Conservation (phyloP, 768 basidiomycete species). For the Mycena capillaripes region DNA sequence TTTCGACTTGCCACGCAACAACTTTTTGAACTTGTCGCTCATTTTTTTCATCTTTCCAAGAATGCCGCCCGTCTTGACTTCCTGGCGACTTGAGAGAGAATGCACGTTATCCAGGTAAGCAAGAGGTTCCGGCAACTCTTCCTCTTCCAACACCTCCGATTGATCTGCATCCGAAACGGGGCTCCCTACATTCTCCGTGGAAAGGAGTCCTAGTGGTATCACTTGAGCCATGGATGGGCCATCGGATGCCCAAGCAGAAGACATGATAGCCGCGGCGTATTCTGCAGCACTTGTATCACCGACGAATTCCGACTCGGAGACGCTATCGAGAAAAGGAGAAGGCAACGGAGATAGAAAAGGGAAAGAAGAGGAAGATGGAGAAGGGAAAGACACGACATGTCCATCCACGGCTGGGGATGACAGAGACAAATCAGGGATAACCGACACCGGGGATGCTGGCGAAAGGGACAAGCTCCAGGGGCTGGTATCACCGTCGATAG, state of each 20-base stretch:
- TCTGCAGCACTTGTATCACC: conserved; percentile 45
- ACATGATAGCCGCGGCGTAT: conserved; percentile 51
- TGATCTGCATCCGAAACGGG: conserved; percentile 1
- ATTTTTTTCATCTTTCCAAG: conserved; percentile 44
- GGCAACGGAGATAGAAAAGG: conserved; percentile 37
- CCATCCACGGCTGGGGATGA: conserved; percentile 21
- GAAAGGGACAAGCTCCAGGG: conserved; percentile 34
- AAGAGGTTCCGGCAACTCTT: conserved; percentile 4
- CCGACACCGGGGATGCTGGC: conserved; percentile 29
- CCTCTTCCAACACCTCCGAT: not conserved
- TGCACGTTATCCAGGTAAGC: conserved; percentile 11
- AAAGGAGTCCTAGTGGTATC: conserved; percentile 21
- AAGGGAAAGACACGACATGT: conserved; percentile 36
- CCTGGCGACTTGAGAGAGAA: conserved; percentile 9
- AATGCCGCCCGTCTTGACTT: conserved; percentile 27
- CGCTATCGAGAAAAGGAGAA: conserved; percentile 34
- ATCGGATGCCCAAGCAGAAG: conserved; percentile 49
- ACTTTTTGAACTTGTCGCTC: conserved; percentile 44
- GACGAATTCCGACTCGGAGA: conserved; percentile 19
- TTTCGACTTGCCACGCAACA: conserved; percentile 38
- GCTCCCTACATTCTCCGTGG: not conserved
- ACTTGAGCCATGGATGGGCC: conserved; percentile 28
- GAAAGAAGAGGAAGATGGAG: conserved; percentile 32
- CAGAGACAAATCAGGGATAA: conserved; percentile 30
- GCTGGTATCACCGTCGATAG: conserved; percentile 33